These are phyloP conservation scores for Fusarium luffae DNA, from an alignment of 2,329 filamentous ascomycete species.

Conservation along the genomic window DNA sequence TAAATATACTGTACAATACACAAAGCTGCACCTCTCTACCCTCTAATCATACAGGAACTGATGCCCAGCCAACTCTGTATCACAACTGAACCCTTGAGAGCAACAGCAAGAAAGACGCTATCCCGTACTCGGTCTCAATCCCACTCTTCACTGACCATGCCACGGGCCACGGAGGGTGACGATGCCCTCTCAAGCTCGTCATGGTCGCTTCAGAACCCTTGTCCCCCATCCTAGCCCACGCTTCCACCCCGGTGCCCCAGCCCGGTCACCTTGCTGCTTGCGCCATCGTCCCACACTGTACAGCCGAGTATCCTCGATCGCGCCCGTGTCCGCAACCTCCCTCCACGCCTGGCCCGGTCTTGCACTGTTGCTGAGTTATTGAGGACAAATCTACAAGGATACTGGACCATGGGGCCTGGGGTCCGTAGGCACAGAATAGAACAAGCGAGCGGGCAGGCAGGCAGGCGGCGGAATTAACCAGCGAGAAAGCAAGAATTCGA, in stretches of 20 bases:
- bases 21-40: not conserved
- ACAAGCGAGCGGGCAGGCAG: constrained; percentile 17
- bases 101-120: constrained; percentile 25
- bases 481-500: constrained; percentile 32
- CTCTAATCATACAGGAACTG: constrained; percentile 10
- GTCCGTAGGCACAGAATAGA: constrained; percentile 23
- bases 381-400: constrained; percentile 37
- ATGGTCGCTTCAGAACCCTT: constrained; percentile 43
- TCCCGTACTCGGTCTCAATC: constrained; percentile 32
- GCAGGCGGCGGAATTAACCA: constrained; percentile 18
- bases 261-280: constrained; percentile 43
- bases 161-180: constrained; percentile 36
- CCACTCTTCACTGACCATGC: constrained; percentile 42
- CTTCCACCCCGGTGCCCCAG: constrained; percentile 41
- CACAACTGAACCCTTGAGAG: constrained; percentile 31
- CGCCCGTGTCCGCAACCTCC: constrained; percentile 43
- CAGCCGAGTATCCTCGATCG: constrained; percentile 46
- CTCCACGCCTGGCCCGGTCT: constrained; percentile 46
- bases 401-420: constrained; percentile 20
- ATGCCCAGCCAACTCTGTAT: constrained; percentile 8
- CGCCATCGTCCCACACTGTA: constrained; percentile 49
- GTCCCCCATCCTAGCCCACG: constrained; percentile 37
- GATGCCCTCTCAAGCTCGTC: constrained; percentile 41
- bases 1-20: not conserved
- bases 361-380: constrained; percentile 34